These are phyloP conservation scores for Psilocybe azurescens DNA, from an alignment of 768 basidiomycete genomes.

Conservation along the genomic window DNA sequence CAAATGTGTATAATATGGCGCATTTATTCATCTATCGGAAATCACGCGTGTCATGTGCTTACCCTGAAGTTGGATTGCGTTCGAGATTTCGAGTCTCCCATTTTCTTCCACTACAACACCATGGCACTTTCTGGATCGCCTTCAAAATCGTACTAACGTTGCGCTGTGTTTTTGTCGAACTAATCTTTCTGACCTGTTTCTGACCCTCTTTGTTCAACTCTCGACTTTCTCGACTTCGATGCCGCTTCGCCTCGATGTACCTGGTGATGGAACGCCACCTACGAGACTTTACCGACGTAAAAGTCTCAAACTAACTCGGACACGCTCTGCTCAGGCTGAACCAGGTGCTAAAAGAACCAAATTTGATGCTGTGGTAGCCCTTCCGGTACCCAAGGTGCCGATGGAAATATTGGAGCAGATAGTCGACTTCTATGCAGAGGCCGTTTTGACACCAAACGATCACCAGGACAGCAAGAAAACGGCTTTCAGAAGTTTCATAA, in stretches of 20 bases:
- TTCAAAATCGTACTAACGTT: not conserved
- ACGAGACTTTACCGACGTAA: not conserved
- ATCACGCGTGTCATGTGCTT: too few species aligned
- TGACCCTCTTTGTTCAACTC: not conserved
- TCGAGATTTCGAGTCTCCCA: too few species aligned
- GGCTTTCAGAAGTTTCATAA: slow-evolving; percentile 37
- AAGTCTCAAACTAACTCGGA: slow-evolving; percentile 6
- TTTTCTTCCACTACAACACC: too few species aligned
- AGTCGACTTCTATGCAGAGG: slow-evolving; percentile 30
- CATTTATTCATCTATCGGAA: too few species aligned
- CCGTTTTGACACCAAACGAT: slow-evolving; percentile 10
- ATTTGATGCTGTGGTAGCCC: not conserved
- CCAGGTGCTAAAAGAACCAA: not conserved
- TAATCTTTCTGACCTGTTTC: not conserved
- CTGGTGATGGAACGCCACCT: slow-evolving; percentile 1
- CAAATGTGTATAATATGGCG: too few species aligned
- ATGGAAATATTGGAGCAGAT: slow-evolving; percentile 43
- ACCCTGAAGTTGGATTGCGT: too few species aligned
- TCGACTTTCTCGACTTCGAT: not conserved
- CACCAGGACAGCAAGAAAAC: slow-evolving; percentile 12
- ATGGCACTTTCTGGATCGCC: too few species aligned
- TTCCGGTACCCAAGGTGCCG: slow-evolving; percentile 35
- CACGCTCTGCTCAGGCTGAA: not conserved
- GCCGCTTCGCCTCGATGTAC: slow-evolving; percentile 8
- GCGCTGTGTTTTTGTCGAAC: not conserved